phyloP scores from a whole-genome alignment of 768 basidiomycete species.

The Leccinum subgranulosum region DNA sequence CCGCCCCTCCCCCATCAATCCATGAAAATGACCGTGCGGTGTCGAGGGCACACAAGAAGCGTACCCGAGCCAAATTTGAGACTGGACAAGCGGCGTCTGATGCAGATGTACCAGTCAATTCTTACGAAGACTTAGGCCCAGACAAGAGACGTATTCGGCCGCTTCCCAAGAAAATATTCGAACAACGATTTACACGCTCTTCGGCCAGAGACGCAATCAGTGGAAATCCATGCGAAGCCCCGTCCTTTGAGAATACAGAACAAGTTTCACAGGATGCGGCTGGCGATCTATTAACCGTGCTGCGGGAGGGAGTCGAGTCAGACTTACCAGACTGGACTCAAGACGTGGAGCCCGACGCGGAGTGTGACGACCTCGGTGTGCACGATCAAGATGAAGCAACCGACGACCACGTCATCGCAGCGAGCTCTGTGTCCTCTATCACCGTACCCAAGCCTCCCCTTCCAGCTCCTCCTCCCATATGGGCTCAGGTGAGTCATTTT shows the following conservation, averaged over 20 bases:
- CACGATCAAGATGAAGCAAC: conserved; percentile 9
- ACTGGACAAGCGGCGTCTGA: not conserved
- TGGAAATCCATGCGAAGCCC: not conserved
- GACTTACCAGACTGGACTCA: conserved; percentile 25
- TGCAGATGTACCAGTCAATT: not conserved
- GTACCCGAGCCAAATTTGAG: conserved; percentile 19
- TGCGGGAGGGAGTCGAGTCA: conserved; percentile 3
- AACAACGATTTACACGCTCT: not conserved
- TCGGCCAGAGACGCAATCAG: not conserved
- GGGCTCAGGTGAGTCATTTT: conserved; percentile 39
- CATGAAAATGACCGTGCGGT: not conserved
- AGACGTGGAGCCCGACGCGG: conserved; percentile 19
- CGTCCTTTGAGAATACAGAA: conserved; percentile 15
- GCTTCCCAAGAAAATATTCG: conserved; percentile 17
- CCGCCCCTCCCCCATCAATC: not conserved
- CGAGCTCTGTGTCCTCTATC: not conserved
- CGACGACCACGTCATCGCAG: conserved; percentile 14
- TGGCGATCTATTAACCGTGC: conserved; percentile 10
- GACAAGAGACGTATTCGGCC: conserved; percentile 20
- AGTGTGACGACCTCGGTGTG: conserved; percentile 3
- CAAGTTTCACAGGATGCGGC: conserved; percentile 19
- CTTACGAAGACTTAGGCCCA: conserved; percentile 12
- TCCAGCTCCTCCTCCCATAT: conserved; percentile 36
- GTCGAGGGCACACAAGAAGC: conserved; percentile 13
- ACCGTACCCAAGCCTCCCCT: conserved; percentile 22